These are phyloP conservation scores for Pseudogymnoascus sp. DNA, from an alignment of 2,329 filamentous ascomycete species.

Conservation along the genomic window DNA sequence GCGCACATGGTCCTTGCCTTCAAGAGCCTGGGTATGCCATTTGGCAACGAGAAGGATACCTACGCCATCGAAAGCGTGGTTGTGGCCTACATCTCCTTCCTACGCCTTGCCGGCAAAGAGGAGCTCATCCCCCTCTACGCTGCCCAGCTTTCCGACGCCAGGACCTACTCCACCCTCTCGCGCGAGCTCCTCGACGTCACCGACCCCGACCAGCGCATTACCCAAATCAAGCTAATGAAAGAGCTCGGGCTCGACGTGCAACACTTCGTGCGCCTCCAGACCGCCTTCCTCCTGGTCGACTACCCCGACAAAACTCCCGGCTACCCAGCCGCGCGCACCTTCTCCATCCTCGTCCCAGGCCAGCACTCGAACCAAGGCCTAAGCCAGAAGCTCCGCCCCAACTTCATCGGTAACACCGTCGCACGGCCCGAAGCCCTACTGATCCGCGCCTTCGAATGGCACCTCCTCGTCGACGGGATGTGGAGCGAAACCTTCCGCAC, in stretches of 20 bases:
- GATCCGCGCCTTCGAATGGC: constrained; percentile 79
- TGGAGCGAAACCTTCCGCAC: constrained; percentile 63
- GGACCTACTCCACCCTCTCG: constrained; percentile 63
- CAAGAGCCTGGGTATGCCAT: constrained; percentile 46
- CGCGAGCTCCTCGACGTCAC: constrained; percentile 68
- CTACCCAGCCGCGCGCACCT: constrained; percentile 36
- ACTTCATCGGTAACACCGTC: constrained; percentile 59
- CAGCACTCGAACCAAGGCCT: neutral
- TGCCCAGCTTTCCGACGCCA: constrained; percentile 59
- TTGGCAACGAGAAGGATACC: constrained; percentile 32
- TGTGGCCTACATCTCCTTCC: constrained; percentile 70
- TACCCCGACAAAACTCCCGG: constrained; percentile 33
- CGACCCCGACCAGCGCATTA: constrained; percentile 53
- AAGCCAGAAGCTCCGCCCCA: constrained; percentile 55
- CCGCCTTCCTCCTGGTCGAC: constrained; percentile 43
- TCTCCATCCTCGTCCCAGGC: constrained; percentile 39
- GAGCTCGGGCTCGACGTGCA: constrained; percentile 64
- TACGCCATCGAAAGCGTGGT: constrained; percentile 59
- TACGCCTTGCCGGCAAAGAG: constrained; percentile 63
- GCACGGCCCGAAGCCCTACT: constrained; percentile 40
- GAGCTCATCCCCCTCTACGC: constrained; percentile 83
- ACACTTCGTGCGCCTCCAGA: constrained; percentile 65
- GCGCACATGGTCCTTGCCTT: constrained; percentile 64
- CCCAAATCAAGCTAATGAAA: constrained; percentile 65
- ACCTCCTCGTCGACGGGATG: constrained; percentile 62